These are phyloP conservation scores for Rhodomyrtus psidioides DNA, from an alignment of 441 rosid species.

Conservation along the genomic window DNA sequence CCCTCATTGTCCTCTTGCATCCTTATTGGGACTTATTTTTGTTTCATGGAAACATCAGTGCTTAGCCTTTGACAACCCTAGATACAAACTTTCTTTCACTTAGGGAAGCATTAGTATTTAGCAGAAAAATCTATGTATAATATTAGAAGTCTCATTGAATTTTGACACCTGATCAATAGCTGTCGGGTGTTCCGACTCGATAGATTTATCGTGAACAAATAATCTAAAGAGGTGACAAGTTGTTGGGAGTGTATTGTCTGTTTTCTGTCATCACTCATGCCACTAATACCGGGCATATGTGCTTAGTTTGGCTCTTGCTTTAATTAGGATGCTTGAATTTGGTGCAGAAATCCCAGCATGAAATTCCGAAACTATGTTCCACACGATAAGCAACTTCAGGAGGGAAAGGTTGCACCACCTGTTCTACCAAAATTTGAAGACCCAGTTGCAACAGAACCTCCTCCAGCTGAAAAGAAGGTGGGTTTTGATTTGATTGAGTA, in stretches of 20 bases:
- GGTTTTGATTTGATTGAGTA: conserved; percentile 1
- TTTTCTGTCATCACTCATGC: not conserved
- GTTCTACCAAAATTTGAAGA: conserved; percentile 92
- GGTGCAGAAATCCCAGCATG: conserved; percentile 52
- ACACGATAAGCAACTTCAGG: conserved; percentile 85
- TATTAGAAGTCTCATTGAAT: not conserved
- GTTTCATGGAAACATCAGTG: not conserved
- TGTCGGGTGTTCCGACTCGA: not conserved
- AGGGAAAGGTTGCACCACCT: conserved; percentile 79
- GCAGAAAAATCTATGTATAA: not conserved
- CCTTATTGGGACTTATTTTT: not conserved
- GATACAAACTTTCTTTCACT: not conserved
- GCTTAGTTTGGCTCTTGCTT: not conserved
- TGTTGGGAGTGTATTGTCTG: not conserved
- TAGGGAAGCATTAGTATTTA: not conserved
- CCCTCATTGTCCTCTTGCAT: not conserved
- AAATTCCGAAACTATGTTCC: conserved; percentile 96
- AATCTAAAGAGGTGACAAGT: not conserved
- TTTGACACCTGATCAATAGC: not conserved
- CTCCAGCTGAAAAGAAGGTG: conserved; percentile 62
- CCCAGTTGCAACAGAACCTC: conserved; percentile 54
- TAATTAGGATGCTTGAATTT: conserved; percentile 1
- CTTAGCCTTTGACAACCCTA: not conserved
- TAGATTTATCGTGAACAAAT: not conserved
- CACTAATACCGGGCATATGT: not conserved